These are phyloP conservation scores for Lipomyces oligophaga DNA, from an alignment of 805 yeast species.

Conservation along the genomic window DNA sequence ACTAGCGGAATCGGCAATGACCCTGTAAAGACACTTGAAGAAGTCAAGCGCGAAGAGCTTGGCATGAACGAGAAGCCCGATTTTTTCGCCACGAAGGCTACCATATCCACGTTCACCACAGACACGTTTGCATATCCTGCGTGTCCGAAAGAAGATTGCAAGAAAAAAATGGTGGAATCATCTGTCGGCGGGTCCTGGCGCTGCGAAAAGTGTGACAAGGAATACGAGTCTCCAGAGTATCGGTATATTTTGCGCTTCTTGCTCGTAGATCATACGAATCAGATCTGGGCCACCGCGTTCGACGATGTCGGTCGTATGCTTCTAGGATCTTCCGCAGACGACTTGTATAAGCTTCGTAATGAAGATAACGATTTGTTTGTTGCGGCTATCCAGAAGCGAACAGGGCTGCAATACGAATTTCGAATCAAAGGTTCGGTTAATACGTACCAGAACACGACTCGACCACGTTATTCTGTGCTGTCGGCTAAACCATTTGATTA, in stretches of 20 bases:
- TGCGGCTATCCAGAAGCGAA: slow-evolving; percentile 46
- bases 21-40: slow-evolving; percentile 61
- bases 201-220: slow-evolving; percentile 84
- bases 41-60: slow-evolving; percentile 61
- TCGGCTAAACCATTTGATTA: slow-evolving; percentile 40
- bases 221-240: slow-evolving; percentile 64
- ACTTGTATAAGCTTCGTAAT: slow-evolving; percentile 42
- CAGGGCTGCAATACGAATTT: slow-evolving; percentile 68
- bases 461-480: slow-evolving; percentile 70
- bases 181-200: slow-evolving; percentile 71
- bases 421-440: slow-evolving; percentile 81
- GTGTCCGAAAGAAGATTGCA: slow-evolving; percentile 72
- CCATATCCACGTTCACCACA: slow-evolving; percentile 63
- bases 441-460: slow-evolving; percentile 69
- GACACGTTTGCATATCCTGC: slow-evolving; percentile 88
- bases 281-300: slow-evolving; percentile 80
- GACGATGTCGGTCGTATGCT: slow-evolving; percentile 76
- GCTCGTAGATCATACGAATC: slow-evolving; percentile 77
- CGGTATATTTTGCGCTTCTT: slow-evolving; percentile 76
- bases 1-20: slow-evolving; percentile 40
- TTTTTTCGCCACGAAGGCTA: slow-evolving; percentile 70
- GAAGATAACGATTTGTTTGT: slow-evolving; percentile 37
- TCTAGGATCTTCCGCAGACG: slow-evolving; percentile 62
- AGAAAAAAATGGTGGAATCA: slow-evolving; percentile 75
- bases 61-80: slow-evolving; percentile 78